phyloP scores from a whole-genome alignment of 2,329 filamentous ascomycete species.

The Xylariales sp. region DNA sequence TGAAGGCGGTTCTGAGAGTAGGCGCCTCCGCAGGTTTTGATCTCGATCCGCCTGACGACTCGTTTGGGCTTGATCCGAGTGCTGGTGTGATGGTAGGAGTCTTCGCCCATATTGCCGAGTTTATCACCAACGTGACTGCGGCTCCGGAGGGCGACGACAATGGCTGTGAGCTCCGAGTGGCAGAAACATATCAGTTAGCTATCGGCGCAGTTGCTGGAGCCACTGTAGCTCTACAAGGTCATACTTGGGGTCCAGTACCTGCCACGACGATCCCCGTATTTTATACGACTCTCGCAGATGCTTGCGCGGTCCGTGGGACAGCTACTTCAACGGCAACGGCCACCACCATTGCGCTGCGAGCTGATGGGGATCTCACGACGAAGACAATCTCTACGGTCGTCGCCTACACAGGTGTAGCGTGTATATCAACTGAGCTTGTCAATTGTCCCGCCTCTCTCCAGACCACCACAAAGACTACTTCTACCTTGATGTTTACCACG shows the following conservation, averaged over 20 bases:
- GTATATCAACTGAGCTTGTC: constrained; percentile 34
- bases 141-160: constrained; percentile 25
- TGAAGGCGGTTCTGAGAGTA: constrained; percentile 44
- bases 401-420: constrained; percentile 40
- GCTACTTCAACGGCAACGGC: constrained; percentile 15
- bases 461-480: constrained; percentile 33
- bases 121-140: constrained; percentile 46
- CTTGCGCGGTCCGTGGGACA: constrained; percentile 32
- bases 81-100: constrained; percentile 44
- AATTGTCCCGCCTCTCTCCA: constrained; percentile 49
- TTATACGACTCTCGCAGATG: constrained; percentile 43
- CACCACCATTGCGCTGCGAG: constrained; percentile 1
- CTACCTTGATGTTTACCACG: constrained; percentile 35
- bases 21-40: constrained; percentile 40
- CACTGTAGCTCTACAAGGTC: constrained; percentile 35
- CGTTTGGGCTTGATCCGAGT: constrained; percentile 25
- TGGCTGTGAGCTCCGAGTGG: constrained; percentile 39
- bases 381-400: constrained; percentile 35
- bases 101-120: constrained; percentile 49
- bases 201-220: constrained; percentile 52
- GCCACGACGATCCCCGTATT: constrained; percentile 45
- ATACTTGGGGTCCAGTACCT: constrained; percentile 47
- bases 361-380: constrained; percentile 25
- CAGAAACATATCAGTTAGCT: constrained; percentile 46
- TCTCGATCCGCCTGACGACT: constrained; percentile 17